Evolutionary conservation across 1,284 basidiomycete species (phyloP).

Genomic region (Ustilago bromivora): DNA sequence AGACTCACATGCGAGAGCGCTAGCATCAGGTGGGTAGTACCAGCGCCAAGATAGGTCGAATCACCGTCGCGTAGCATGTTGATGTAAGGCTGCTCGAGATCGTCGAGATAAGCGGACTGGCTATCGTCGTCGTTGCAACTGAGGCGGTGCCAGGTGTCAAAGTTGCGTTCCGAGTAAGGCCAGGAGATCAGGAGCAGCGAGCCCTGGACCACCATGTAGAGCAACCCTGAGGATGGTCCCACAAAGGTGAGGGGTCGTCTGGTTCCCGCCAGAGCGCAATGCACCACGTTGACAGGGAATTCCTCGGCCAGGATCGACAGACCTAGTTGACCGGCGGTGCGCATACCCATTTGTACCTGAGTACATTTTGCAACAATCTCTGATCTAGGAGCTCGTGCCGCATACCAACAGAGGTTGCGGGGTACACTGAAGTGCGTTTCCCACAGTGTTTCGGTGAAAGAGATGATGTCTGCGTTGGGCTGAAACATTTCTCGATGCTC

Average conservation of each 20-base stretch:
- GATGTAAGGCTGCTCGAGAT: conserved; percentile 21
- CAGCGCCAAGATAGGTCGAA: conserved; percentile 27
- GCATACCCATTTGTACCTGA: conserved; percentile 1
- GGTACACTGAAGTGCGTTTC: conserved; percentile 33
- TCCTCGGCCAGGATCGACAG: conserved; percentile 4
- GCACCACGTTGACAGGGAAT: conserved; percentile 3
- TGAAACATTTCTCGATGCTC: conserved; percentile 14
- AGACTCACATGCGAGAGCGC: conserved; percentile 30
- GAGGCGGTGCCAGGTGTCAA: conserved; percentile 15
- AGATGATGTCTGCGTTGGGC: not conserved
- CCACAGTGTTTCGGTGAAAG: conserved; percentile 33
- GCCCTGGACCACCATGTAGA: conserved; percentile 34
- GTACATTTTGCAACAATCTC: conserved; percentile 9
- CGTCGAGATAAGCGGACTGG: conserved; percentile 17
- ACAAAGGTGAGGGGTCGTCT: conserved; percentile 16
- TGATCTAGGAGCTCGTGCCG: conserved; percentile 1
- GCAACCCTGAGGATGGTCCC: conserved; percentile 18
- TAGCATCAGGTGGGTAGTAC: conserved; percentile 24
- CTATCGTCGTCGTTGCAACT: conserved; percentile 4
- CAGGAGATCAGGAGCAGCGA: conserved; percentile 32
- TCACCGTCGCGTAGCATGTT: conserved; percentile 36
- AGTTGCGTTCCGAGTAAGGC: conserved; percentile 29
- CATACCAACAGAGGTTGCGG: conserved; percentile 20
- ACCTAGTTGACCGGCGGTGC: not conserved
- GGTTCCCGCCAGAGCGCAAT: conserved; percentile 31